Evolutionary conservation across 495 filamentous ascomycete species (phyloP).

Genomic region (Penicilliopsis zonata): DNA sequence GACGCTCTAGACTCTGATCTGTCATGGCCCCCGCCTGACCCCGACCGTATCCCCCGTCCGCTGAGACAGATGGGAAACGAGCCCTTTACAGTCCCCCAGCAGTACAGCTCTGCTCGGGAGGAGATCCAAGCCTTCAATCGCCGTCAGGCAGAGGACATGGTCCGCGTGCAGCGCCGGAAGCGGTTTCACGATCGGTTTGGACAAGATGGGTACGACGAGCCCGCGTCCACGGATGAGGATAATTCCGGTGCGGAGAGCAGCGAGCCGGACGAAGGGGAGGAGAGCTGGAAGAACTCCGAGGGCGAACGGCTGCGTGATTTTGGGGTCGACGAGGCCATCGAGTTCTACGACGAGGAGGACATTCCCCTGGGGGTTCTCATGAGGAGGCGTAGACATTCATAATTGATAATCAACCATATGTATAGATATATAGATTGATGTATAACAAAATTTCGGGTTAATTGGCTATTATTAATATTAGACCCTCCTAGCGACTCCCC

Average conservation of each 20-base stretch:
- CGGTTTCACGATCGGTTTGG: conserved; percentile 38
- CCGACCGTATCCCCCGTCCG: conserved; percentile 57
- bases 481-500: conserved; percentile 49
- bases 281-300: conserved; percentile 72
- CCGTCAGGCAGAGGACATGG: conserved; percentile 43
- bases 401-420: not conserved
- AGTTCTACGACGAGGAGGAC: conserved; percentile 72
- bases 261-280: conserved; percentile 33
- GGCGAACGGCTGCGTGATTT: conserved; percentile 81
- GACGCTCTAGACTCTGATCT: conserved; percentile 32
- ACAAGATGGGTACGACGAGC: conserved; percentile 18
- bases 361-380: conserved; percentile 50
- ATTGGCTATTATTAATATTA: conserved; percentile 23
- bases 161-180: conserved; percentile 34
- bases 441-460: not conserved
- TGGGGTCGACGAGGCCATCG: conserved; percentile 76
- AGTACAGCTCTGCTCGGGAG: conserved; percentile 24
- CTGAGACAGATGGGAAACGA: conserved; percentile 13
- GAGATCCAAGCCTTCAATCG: conserved; percentile 43
- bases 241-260: conserved; percentile 13
- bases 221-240: conserved; percentile 10
- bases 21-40: conserved; percentile 84
- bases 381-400: conserved; percentile 11
- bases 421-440: not conserved
- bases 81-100: conserved; percentile 19